These are phyloP conservation scores for Vitis vinifera DNA, from an alignment of 164 flowering plant genomes.

Conservation along the genomic window ASM3070453v1 NC_081814.1:10069001-10069500, in stretches of 20 bases:
- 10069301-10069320: not conserved
- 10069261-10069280: too few species aligned
- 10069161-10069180: not conserved
- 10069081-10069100: conserved; percentile 96
- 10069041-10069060: conserved; percentile 1
- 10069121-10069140: conserved; percentile 87
- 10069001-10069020: not conserved
- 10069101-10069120: conserved; percentile 97
- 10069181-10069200: not conserved
- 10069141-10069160: conserved; percentile 59
- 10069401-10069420: too few species aligned
- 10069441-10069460: too few species aligned
- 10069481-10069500: too few species aligned
- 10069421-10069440: too few species aligned
- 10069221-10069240: not conserved
- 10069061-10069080: conserved; percentile 64
- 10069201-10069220: not conserved
- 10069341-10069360: not conserved
- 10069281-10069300: not conserved
- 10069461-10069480: too few species aligned
- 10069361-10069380: too few species aligned
- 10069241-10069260: not conserved
- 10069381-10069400: too few species aligned
- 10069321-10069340: not conserved
- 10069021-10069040: not conserved